Conservation (phyloP, 2,329 filamentous ascomycete genomes). For the Ceratocystis cacaofunesta region DNA sequence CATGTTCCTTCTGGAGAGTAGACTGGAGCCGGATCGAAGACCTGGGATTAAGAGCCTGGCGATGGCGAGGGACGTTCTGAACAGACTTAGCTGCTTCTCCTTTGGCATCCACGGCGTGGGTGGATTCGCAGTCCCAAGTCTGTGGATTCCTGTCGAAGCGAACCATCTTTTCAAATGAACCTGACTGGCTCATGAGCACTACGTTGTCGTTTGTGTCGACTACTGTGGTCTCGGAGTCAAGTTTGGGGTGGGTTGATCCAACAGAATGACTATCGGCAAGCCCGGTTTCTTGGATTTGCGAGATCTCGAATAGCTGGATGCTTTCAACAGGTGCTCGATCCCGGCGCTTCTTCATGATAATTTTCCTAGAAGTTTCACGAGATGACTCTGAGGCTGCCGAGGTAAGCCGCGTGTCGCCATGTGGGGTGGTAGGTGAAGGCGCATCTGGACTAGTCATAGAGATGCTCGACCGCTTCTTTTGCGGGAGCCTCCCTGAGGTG, state of each 20-base stretch:
- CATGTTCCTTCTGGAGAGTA: not conserved
- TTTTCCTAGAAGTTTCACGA: not conserved
- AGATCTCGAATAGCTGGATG: constrained; percentile 1
- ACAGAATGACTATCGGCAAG: not conserved
- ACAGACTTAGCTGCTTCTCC: not conserved
- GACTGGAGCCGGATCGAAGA: not conserved
- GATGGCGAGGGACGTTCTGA: not conserved
- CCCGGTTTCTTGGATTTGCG: not conserved
- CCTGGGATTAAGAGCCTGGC: not conserved
- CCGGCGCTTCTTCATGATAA: not conserved
- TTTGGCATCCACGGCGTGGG: not conserved
- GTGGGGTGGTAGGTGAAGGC: not conserved
- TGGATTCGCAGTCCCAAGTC: constrained; percentile 12
- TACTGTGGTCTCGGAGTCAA: not conserved
- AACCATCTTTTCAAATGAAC: not conserved
- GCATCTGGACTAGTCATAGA: not conserved
- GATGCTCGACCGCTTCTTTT: not conserved
- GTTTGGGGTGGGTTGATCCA: not conserved
- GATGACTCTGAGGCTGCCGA: not conserved
- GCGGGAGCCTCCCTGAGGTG: constrained; percentile 25
- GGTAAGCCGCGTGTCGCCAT: not conserved
- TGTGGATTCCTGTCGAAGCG: constrained; percentile 5
- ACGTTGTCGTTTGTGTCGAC: constrained; percentile 2
- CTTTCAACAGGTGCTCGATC: not conserved
- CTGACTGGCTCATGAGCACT: not conserved